These are phyloP conservation scores for Cercospora beticola DNA, from an alignment of 2,329 filamentous ascomycete genomes.

Conservation along the genomic window DNA sequence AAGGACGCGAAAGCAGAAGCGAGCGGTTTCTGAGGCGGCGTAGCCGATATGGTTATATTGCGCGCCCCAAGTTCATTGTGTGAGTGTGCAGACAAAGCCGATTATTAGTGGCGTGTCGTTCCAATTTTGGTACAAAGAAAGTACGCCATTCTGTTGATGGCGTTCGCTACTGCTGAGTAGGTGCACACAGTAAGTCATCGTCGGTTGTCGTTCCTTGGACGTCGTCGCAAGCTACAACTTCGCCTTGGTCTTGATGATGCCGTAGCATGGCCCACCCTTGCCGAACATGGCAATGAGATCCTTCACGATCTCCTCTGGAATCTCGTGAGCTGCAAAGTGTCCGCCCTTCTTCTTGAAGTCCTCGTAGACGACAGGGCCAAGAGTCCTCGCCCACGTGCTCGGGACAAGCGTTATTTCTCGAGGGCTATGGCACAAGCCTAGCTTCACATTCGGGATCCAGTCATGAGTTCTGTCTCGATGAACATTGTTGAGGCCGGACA, in stretches of 20 bases:
- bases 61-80: background rate
- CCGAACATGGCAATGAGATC: constrained; percentile 27
- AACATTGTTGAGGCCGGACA: constrained; percentile 16
- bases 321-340: constrained; percentile 58
- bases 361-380: constrained; percentile 61
- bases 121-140: background rate
- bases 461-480: constrained; percentile 40
- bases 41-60: background rate
- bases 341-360: constrained; percentile 52
- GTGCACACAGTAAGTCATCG: background rate
- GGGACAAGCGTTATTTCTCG: constrained; percentile 58
- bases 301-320: constrained; percentile 24
- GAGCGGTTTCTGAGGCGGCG: background rate
- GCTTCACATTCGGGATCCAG: constrained; percentile 50
- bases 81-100: background rate
- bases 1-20: background rate
- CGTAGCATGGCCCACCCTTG: constrained; percentile 23
- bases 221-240: constrained; percentile 14
- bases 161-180: background rate
- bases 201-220: background rate
- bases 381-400: constrained; percentile 56
- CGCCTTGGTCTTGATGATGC: constrained; percentile 18
- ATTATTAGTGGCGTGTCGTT: background rate
- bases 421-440: constrained; percentile 58
- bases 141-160: background rate